These are phyloP conservation scores for Sphaerulina populicola DNA, from an alignment of 2,329 filamentous ascomycete genomes.

Conservation along the genomic window DNA sequence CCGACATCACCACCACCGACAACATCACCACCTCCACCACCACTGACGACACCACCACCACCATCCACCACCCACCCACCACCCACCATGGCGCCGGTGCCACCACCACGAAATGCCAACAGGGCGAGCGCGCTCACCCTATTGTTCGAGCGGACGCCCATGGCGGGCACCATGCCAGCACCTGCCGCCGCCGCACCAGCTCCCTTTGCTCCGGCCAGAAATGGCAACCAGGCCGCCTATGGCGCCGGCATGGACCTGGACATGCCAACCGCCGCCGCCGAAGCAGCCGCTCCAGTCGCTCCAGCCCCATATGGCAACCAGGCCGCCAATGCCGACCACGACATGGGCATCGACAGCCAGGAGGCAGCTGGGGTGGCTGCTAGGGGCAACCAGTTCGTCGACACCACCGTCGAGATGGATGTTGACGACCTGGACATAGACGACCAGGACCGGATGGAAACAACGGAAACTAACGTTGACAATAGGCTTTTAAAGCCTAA, in stretches of 20 bases:
- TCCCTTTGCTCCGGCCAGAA: background rate
- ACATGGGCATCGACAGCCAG: background rate
- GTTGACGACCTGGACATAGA: background rate
- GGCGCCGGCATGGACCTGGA: background rate
- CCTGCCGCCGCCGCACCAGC: no score
- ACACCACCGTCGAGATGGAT: background rate
- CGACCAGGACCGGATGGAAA: background rate
- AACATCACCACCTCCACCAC: no score
- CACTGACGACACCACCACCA: no score
- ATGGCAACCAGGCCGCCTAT: background rate
- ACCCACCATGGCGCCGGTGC: background rate
- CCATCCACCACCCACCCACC: background rate
- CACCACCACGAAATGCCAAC: no score
- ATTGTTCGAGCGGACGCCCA: no score
- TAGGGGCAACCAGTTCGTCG: background rate
- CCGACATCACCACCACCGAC: background rate
- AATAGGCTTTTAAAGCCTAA: slow-evolving; percentile 5
- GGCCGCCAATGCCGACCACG: background rate
- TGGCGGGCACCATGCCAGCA: no score
- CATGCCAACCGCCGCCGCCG: no score
- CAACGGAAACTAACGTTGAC: background rate
- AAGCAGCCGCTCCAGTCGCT: no score
- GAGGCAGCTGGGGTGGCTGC: background rate
- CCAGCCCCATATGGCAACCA: no score
- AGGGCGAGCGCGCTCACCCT: no score